Evolutionary conservation across 257 asterid species (phyloP).

Genomic region (Penstemon barbatus): DNA sequence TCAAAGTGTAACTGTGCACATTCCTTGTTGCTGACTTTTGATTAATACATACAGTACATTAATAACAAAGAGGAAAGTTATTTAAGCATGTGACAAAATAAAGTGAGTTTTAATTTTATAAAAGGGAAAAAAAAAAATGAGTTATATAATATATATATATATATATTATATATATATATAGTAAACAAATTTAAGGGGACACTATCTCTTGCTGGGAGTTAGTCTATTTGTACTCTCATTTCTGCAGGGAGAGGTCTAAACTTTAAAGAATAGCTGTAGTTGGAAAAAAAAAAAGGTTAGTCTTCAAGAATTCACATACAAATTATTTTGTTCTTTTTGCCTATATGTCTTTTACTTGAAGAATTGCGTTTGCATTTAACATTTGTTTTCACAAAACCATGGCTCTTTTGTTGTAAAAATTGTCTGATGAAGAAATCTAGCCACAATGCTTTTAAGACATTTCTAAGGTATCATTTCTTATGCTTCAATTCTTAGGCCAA

Average conservation of each 20-base stretch:
- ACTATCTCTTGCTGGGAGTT: slow-evolving; percentile 29
- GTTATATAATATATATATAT: slow-evolving; percentile 4
- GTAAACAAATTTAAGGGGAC: slow-evolving; percentile 19
- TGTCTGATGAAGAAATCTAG: slow-evolving; percentile 25
- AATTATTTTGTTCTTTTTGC: background rate
- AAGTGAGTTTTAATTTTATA: slow-evolving; percentile 30
- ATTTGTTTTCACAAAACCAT: background rate
- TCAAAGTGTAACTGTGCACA: slow-evolving; percentile 21
- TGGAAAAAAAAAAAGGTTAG: slow-evolving; percentile 29
- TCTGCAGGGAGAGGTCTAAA: slow-evolving; percentile 21
- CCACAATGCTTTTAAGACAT: slow-evolving; percentile 19
- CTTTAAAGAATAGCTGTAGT: background rate
- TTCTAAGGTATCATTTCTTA: slow-evolving; percentile 25
- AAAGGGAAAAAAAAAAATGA: slow-evolving; percentile 11
- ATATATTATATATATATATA: slow-evolving; percentile 22
- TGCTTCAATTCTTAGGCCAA: slow-evolving; percentile 31
- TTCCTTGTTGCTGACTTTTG: slow-evolving; percentile 33
- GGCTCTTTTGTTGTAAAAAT: slow-evolving; percentile 33
- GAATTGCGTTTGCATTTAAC: background rate
- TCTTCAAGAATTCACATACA: background rate
- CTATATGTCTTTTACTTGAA: background rate
- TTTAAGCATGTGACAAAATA: slow-evolving; percentile 42
- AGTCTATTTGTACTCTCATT: slow-evolving; percentile 20
- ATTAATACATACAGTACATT: background rate
- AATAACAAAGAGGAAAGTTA: slow-evolving; percentile 22